phyloP scores from a whole-genome alignment of 2,329 filamentous ascomycete species.

The Curvularia sp. region DNA sequence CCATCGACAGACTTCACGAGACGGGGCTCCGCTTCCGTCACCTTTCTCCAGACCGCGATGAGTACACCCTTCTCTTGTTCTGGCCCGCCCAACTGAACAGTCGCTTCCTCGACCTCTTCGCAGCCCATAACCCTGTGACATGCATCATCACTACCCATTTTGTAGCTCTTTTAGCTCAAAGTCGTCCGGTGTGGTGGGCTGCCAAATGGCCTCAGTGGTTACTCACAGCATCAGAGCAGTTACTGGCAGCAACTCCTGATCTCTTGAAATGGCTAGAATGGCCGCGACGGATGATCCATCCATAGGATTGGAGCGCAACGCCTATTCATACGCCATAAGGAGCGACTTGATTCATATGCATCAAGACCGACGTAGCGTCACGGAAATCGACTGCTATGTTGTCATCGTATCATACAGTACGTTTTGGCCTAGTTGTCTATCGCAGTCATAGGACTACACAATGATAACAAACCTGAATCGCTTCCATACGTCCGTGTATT shows the following conservation, averaged over 20 bases:
- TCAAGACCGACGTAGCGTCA: not conserved
- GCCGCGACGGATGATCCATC: conserved; percentile 31
- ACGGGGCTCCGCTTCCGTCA: conserved; percentile 30
- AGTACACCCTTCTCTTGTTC: conserved; percentile 33
- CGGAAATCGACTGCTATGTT: not conserved
- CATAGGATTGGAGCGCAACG: conserved; percentile 10
- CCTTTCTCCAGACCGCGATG: conserved; percentile 30
- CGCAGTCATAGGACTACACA: not conserved
- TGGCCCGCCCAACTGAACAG: conserved; percentile 36
- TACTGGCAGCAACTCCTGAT: conserved; percentile 36
- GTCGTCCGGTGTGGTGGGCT: conserved; percentile 39
- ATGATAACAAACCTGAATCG: not conserved
- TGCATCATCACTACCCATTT: conserved; percentile 41
- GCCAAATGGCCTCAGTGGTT: conserved; percentile 42
- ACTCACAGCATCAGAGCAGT: conserved; percentile 30
- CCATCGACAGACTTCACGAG: conserved; percentile 36
- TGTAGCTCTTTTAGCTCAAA: conserved; percentile 33
- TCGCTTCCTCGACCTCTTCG: conserved; percentile 36
- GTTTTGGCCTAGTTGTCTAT: not conserved
- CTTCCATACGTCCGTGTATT: not conserved
- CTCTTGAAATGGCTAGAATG: conserved; percentile 40
- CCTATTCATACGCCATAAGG: not conserved
- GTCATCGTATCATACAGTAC: not conserved
- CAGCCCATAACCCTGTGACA: conserved; percentile 37
- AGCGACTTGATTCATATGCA: not conserved